A percentile compares a stretch with the other conserved stretches of the same genome.
Conservation (phyloP, 2,329 filamentous ascomycete species). For the Botrytis deweyae region DNA sequence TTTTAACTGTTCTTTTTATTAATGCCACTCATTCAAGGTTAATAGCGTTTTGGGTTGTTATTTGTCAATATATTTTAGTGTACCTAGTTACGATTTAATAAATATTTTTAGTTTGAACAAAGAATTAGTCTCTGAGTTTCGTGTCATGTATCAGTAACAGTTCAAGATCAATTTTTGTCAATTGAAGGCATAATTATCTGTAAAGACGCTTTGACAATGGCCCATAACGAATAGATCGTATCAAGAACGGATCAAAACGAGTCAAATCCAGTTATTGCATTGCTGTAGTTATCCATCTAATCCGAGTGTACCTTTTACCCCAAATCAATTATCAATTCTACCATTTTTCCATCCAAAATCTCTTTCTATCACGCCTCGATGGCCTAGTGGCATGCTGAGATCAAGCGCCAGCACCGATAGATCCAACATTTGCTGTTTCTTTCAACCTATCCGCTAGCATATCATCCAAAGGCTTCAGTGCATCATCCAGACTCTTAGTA, state of each 20-base stretch:
- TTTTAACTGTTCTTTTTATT: not conserved
- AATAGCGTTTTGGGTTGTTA: not conserved
- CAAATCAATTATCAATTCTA: not conserved
- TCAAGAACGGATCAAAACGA: not conserved
- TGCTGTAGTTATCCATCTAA: not conserved
- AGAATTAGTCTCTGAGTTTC: not conserved
- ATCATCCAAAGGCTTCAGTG: conserved; percentile 14
- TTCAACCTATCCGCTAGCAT: conserved; percentile 6
- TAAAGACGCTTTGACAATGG: not conserved
- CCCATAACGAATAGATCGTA: not conserved
- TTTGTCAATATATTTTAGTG: not conserved
- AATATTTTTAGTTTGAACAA: not conserved
- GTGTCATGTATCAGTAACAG: not conserved
- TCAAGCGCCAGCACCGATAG: not conserved
- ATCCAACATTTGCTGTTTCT: not conserved
- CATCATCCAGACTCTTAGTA: not conserved
- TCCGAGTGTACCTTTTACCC: not conserved
- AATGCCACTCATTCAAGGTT: not conserved
- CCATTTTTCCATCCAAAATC: not conserved
- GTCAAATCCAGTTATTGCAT: not conserved
- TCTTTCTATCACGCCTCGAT: not conserved
- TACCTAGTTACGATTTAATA: not conserved
- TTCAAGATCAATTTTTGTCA: not conserved
- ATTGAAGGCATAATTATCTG: not conserved
- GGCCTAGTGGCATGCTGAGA: not conserved